phyloP scores from a whole-genome alignment of 805 yeast species.

The Ogataea pignaliae region DNA sequence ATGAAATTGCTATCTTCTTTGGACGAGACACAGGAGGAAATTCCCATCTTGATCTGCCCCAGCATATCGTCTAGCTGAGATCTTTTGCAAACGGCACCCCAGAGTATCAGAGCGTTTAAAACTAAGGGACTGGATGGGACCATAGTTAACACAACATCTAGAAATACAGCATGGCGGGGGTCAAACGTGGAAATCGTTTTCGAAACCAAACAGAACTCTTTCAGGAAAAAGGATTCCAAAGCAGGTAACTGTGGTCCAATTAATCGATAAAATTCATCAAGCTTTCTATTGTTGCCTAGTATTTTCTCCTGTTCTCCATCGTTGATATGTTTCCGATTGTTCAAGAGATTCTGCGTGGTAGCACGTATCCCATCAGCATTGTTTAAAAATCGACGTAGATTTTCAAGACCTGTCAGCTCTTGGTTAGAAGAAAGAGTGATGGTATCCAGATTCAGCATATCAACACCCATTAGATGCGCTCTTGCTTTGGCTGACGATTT shows the following conservation, averaged over 20 bases:
- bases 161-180: neutral
- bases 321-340: neutral
- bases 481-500: no score
- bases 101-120: neutral
- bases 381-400: neutral
- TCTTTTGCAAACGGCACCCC: neutral
- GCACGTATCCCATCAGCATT: neutral
- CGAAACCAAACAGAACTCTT: no score
- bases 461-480: no score
- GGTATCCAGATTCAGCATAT: no score
- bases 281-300: no score
- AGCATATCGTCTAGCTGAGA: no score
- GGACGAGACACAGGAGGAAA: no score
- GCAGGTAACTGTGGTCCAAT: no score
- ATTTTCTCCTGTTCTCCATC: neutral
- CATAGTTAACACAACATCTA: neutral
- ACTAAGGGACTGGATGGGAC: neutral
- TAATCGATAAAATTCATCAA: no score
- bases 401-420: neutral
- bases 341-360: neutral
- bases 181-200: neutral
- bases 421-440: neutral
- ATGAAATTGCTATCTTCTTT: no score
- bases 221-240: no score
- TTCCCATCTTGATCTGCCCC: no score